A percentile compares a stretch with the other conserved stretches of the same genome.
Evolutionary conservation across 495 filamentous ascomycete genomes (phyloP).

Genomic region (Hyaloscypha bicolor): DNA sequence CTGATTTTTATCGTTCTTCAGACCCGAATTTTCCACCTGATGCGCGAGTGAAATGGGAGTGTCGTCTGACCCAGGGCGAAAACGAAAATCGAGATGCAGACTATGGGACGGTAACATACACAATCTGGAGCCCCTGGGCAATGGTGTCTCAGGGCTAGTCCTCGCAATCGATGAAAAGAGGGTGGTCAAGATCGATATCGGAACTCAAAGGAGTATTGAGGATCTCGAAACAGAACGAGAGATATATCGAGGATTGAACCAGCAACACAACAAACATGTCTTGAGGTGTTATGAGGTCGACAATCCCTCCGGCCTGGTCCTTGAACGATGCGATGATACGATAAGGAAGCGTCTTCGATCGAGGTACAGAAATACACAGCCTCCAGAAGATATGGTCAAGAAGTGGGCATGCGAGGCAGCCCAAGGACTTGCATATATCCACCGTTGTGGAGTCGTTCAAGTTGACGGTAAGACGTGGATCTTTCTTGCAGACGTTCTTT

Average conservation of each 20-base stretch:
- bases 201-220: not conserved
- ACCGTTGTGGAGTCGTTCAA: constrained; percentile 3
- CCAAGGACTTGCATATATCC: not conserved
- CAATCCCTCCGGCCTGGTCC: not conserved
- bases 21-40: too few relatives aligned
- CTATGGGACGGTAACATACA: constrained; percentile 3
- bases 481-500: not conserved
- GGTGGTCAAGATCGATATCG: not conserved
- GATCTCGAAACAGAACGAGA: not conserved
- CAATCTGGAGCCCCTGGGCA: not conserved
- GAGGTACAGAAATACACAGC: not conserved
- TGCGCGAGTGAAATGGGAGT: too few relatives aligned
- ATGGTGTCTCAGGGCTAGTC: not conserved
- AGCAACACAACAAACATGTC: not conserved
- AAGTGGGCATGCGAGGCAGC: not conserved
- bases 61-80: not conserved
- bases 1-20: too few relatives aligned
- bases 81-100: not conserved
- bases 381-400: not conserved
- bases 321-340: not conserved
- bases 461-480: not conserved
- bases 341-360: not conserved
- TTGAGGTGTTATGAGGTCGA: not conserved
- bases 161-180: not conserved
- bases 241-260: not conserved